Conservation (phyloP, 345 rosid genomes). For the Acer campestre region DNA sequence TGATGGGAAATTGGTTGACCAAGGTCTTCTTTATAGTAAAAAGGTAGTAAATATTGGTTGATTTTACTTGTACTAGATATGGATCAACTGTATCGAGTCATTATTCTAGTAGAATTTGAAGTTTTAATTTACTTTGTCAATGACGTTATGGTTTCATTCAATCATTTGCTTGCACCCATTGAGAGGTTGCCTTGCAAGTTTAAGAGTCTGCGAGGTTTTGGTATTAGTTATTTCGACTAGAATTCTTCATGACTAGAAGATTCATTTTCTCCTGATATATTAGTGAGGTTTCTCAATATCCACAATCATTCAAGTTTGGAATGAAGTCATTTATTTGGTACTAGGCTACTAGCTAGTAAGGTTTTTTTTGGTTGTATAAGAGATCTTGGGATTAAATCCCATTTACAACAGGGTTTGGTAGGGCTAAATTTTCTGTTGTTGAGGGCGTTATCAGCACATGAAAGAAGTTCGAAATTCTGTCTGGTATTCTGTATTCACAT, state of each 20-base stretch:
- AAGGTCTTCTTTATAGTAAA: too few relatives aligned
- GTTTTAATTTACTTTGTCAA: not conserved
- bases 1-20: too few relatives aligned
- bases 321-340: not conserved
- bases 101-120: not conserved
- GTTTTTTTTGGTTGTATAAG: not conserved
- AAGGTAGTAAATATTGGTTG: too few relatives aligned
- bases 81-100: not conserved
- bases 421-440: too few relatives aligned
- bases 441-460: too few relatives aligned
- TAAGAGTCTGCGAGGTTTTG: not conserved
- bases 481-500: too few relatives aligned
- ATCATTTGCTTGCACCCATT: not conserved
- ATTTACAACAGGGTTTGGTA: too few relatives aligned
- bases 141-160: not conserved
- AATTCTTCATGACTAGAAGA: not conserved
- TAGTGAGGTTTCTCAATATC: too few relatives aligned
- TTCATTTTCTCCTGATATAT: too few relatives aligned
- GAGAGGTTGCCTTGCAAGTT: not conserved
- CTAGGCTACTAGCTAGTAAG: not conserved
- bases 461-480: too few relatives aligned
- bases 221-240: not conserved
- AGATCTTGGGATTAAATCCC: not conserved
- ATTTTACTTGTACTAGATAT: not conserved
- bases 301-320: too few relatives aligned